phyloP scores from a whole-genome alignment of 768 basidiomycete genomes.

The Lyophyllum shimeji region DNA sequence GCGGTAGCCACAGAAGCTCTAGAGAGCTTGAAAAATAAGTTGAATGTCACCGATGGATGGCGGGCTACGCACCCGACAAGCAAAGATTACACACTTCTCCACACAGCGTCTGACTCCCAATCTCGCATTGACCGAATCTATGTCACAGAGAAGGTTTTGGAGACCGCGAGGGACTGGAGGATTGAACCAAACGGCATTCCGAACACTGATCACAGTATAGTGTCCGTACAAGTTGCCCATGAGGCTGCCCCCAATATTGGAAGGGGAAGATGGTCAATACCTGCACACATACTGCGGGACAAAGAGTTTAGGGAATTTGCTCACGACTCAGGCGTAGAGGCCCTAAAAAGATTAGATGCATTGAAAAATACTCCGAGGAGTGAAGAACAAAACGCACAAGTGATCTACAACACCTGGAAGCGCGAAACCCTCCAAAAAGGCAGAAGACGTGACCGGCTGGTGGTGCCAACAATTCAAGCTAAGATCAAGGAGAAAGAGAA shows the following conservation, averaged over 20 bases:
- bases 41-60: constrained; percentile 32
- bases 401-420: background rate
- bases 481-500: background rate
- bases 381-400: background rate
- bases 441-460: background rate
- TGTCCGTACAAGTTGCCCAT: background rate
- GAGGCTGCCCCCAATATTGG: constrained; percentile 23
- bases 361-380: background rate
- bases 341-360: background rate
- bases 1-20: constrained; percentile 14
- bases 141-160: background rate
- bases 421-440: background rate
- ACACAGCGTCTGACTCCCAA: background rate
- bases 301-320: background rate
- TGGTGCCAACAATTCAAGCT: background rate
- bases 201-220: background rate
- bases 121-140: background rate
- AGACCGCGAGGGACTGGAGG: background rate
- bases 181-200: background rate
- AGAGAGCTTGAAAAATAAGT: constrained; percentile 14
- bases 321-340: background rate
- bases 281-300: constrained; percentile 19
- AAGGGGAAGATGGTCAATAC: constrained; percentile 31
- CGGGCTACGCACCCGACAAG: constrained; percentile 18
- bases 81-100: background rate